Base-by-base conservation (phyloP, 352 stramenopile species). In the Globisporangium paddicum region DNA sequence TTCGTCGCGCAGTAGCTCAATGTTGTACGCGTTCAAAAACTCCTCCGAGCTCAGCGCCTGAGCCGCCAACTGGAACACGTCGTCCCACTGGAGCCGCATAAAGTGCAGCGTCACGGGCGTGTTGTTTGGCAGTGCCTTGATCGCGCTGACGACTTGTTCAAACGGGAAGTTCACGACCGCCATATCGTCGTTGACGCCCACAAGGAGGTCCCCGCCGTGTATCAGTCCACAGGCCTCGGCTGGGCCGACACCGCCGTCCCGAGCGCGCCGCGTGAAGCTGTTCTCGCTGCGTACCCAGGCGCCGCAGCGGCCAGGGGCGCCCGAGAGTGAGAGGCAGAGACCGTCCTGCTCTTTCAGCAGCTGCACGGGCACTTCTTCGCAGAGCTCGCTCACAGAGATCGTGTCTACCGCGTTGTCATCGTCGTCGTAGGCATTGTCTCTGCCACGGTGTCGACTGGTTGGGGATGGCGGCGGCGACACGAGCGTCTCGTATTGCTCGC, bases 271-370 rank as follows among this genome's bases (percentile, higher is more conserved):
- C 18, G 80, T 90, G 47, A 93, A 93, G 52, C 76, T 85, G 48
- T 72, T 79, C 25, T 92, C 82, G 25, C 77, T 91, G 34, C 82
- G 83, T 50, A 95, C 83, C 86, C 86, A 95, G 10, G 83, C 83
- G 5, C 86, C 86, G 18, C 71, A 85, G 10, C 85, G 86, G 13
- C 75, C 72, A 14, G 80, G 80, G 19, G 85, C 78, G 2, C 86
- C 86, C 3, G 86, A 88, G 0, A 95, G 63, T 18, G 86, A 95
- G 7, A 95, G 67, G 63, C 86, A 93, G 19, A 95, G 47, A 1
- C 86, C 86, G 53, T 93, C 78, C 41, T 71, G 48, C 14, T 79
- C 67, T 62, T 92, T 91, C 10, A 82, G 25, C 6, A 94, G 42
- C 13, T 62, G 52, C 4, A 87, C 81, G 1, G 80, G 57, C 5